Base-by-base conservation (phyloP, 495 filamentous ascomycete genomes). In the Aspergillus bridgeri region DNA sequence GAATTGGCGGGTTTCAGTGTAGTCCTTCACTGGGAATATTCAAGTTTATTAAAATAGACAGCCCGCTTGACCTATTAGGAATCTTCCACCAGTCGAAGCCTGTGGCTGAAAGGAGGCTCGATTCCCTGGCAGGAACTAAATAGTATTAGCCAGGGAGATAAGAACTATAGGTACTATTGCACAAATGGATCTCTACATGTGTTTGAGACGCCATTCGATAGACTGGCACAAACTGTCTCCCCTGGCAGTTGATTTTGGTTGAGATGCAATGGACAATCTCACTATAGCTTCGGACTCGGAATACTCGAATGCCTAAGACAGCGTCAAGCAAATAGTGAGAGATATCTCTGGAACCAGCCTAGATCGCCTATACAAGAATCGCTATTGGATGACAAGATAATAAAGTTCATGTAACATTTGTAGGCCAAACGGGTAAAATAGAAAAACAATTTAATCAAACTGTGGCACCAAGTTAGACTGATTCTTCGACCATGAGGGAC, bases 361-460 rank as follows among this genome's bases (percentile, higher is more conserved):
- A 65, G 52, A 53, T 54, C 46, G 45, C 47, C 50, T 61, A 43
- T 61, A 60, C 54, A 65, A 50, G 42, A 60, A 42, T 49, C 54
- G 64, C 53, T 56, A 60, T 55, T 57, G 60, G 56, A 56, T 38
- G 33, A 38, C 33, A 38, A 38, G 33, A 38, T 38, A 15, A 38
- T 38, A 38, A 15, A 38, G 33, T 38, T 38, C 33, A 38, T 38
- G 33, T 38, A 38, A 38, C 17, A 38, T 38, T 38, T 38, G 33
- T 38, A 38, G 33, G 13, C 9, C 13, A 13, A 38, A 58, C 54
- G 51, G 27, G 43, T n/a, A 64, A 54, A 24, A 53, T 59, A 59
- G 63, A 57, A 53, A 45, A 43, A 42, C 43, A 55, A 63, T 57
- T 70, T 72, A 77, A 63, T 77, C 75, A 61, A 77, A 77, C 73